These are phyloP conservation scores for Phytophthora europaea DNA, from an alignment of 352 stramenopile genomes.

Conservation along the genomic window DNA sequence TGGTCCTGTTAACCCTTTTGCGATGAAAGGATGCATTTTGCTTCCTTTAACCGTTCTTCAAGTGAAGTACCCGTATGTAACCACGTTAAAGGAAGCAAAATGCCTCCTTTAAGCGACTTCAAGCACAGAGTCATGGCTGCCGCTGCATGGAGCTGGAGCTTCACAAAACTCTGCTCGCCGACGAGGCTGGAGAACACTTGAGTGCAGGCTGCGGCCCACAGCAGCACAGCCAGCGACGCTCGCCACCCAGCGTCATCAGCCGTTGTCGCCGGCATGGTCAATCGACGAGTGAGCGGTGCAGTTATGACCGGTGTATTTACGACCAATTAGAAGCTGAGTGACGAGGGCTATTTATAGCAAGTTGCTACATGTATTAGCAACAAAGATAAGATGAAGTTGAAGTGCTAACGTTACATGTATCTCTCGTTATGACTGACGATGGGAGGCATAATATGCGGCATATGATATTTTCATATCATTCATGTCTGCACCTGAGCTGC, in stretches of 20 bases:
- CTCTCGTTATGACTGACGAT: neutral
- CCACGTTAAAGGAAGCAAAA: too few species aligned
- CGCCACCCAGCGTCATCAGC: slow-evolving; percentile 18
- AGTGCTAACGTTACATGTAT: neutral
- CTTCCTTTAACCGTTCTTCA: too few species aligned
- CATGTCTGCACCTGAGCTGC: neutral
- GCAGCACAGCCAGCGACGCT: slow-evolving; percentile 10
- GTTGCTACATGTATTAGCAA: too few species aligned
- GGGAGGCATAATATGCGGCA: neutral
- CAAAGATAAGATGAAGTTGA: neutral
- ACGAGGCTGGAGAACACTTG: neutral
- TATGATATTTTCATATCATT: too few species aligned
- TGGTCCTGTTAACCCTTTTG: too few species aligned
- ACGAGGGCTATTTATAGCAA: neutral
- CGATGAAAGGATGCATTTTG: too few species aligned
- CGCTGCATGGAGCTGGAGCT: slow-evolving; percentile 36
- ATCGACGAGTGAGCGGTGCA: slow-evolving; percentile 8
- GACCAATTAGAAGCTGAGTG: slow-evolving; percentile 13
- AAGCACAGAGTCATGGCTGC: too few species aligned
- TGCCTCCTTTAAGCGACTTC: too few species aligned
- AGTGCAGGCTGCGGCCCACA: slow-evolving; percentile 9
- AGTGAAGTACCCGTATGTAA: too few species aligned
- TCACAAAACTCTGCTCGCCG: slow-evolving; percentile 27
- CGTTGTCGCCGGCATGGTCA: neutral
- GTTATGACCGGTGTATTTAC: slow-evolving; percentile 23